Percentiles rank a stretch among this genome's conserved stretches.
Evolutionary conservation across 2,329 filamentous ascomycete species (phyloP).

Genomic region (Colletotrichum godetiae): DNA sequence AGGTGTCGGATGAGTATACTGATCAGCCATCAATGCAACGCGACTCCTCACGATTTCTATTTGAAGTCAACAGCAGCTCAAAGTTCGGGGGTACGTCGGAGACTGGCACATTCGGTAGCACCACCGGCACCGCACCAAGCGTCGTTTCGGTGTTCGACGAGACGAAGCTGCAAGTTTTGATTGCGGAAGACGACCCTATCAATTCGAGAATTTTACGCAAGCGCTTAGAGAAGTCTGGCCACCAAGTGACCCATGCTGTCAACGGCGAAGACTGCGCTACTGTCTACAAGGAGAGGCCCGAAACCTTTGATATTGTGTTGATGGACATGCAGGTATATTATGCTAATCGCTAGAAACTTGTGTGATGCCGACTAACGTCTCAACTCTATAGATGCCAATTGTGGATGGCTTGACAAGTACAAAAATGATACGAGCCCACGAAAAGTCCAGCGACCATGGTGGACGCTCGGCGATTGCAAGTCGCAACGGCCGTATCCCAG

Average conservation of each 20-base stretch:
- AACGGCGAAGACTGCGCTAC: conserved; percentile 88
- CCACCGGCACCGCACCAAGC: conserved; percentile 18
- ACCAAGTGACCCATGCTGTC: conserved; percentile 76
- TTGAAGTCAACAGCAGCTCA: conserved; percentile 47
- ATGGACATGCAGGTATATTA: conserved; percentile 90
- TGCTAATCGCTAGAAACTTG: background rate
- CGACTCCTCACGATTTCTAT: conserved; percentile 49
- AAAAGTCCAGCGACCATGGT: conserved; percentile 61
- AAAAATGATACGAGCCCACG: conserved; percentile 83
- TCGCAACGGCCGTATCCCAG: conserved; percentile 76
- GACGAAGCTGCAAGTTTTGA: conserved; percentile 71
- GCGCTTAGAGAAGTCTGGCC: conserved; percentile 79
- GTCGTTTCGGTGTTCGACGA: conserved; percentile 7
- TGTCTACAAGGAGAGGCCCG: conserved; percentile 72
- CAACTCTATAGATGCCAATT: conserved; percentile 80
- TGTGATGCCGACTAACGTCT: background rate
- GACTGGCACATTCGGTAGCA: background rate
- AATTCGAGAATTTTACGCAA: conserved; percentile 87
- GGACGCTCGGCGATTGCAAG: conserved; percentile 69
- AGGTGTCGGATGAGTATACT: conserved; percentile 59
- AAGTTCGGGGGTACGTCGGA: conserved; percentile 19
- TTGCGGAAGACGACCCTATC: conserved; percentile 90
- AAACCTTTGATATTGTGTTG: conserved; percentile 79
- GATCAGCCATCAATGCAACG: conserved; percentile 44
- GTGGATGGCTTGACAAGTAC: conserved; percentile 86